These are phyloP conservation scores for Coelastrella sp. DNA, from an alignment of 139 green algal species.

Conservation along the genomic window DNA sequence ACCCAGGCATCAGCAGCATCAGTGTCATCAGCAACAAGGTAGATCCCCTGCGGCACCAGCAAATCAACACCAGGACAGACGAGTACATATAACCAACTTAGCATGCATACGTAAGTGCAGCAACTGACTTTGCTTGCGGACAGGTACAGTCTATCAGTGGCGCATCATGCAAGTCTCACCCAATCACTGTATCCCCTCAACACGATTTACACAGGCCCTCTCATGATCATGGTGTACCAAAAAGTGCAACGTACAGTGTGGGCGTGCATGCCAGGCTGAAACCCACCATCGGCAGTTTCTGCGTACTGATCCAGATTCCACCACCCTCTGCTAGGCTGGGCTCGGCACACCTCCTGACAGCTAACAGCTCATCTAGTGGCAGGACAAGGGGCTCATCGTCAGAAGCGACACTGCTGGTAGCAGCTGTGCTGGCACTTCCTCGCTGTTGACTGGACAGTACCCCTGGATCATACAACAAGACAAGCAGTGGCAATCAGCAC, in stretches of 20 bases:
- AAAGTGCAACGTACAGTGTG: too few relatives aligned
- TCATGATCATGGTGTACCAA: too few relatives aligned
- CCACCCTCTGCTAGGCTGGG: constrained; percentile 71
- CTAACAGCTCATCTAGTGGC: constrained; percentile 59
- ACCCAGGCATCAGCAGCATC: constrained; percentile 81
- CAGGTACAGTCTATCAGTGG: too few relatives aligned
- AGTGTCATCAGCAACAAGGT: constrained; percentile 71
- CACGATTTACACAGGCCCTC: too few relatives aligned
- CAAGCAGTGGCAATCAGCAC: neutral
- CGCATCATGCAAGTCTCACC: too few relatives aligned
- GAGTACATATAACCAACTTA: too few relatives aligned
- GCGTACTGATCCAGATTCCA: constrained; percentile 72
- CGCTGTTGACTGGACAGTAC: neutral
- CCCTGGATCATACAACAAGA: neutral
- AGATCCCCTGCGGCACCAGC: constrained; percentile 65
- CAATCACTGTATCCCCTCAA: too few relatives aligned
- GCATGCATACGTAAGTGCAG: too few relatives aligned
- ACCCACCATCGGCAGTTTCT: constrained; percentile 34
- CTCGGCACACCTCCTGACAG: constrained; percentile 65
- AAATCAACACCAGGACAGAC: too few relatives aligned
- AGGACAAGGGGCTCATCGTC: constrained; percentile 57
- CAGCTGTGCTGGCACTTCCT: neutral
- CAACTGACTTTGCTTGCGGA: too few relatives aligned
- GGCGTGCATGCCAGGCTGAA: too few relatives aligned
- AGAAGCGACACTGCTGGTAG: neutral